These are phyloP conservation scores for Tricholoma sp. DNA, from an alignment of 768 basidiomycete species.

Conservation along the genomic window DNA sequence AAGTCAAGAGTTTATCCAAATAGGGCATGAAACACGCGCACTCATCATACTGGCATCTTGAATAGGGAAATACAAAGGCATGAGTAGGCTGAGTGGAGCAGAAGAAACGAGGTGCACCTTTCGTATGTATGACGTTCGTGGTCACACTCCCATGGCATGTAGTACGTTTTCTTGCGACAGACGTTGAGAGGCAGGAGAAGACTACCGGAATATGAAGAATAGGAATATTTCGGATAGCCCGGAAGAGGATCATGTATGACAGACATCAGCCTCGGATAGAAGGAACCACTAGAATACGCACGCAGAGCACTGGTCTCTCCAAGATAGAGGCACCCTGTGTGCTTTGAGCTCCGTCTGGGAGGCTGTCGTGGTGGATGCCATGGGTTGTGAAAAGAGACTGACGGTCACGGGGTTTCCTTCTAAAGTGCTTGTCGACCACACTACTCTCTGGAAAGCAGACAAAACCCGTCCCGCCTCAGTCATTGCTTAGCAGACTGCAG, in stretches of 20 bases:
- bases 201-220: constrained; percentile 32
- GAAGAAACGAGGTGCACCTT: constrained; percentile 46
- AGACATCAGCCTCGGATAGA: not conserved
- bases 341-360: not conserved
- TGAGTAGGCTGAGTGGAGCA: not conserved
- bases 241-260: not conserved
- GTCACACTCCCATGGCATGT: constrained; percentile 92
- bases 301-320: not conserved
- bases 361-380: not conserved
- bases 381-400: not conserved
- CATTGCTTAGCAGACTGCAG: too few relatives aligned
- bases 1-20: not conserved
- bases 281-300: not conserved
- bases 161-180: constrained; percentile 73
- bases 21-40: constrained; percentile 37
- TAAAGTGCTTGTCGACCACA: too few relatives aligned
- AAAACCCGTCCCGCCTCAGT: too few relatives aligned
- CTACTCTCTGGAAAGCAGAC: too few relatives aligned
- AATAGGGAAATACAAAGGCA: constrained; percentile 1
- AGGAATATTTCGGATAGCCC: not conserved
- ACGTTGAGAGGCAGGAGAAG: constrained; percentile 83
- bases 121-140: constrained; percentile 84
- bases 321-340: not conserved
- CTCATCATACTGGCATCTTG: constrained; percentile 94
- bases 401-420: too few relatives aligned